phyloP scores from a whole-genome alignment of 1,284 basidiomycete species.

The Volvariella volvacea region DNA sequence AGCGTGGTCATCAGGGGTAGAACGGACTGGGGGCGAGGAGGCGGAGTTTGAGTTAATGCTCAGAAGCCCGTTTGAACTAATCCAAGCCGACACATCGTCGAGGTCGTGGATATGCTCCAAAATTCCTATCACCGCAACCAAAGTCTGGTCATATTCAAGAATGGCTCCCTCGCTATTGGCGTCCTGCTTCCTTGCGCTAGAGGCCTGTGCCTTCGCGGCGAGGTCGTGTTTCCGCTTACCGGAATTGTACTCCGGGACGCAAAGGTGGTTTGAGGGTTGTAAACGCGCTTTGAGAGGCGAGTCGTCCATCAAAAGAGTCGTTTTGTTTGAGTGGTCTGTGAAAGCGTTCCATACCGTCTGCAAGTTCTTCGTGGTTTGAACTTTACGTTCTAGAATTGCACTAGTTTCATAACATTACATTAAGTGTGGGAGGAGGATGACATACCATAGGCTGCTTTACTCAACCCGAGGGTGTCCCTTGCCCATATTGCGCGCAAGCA shows the following conservation, averaged over 20 bases:
- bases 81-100: constrained; percentile 2
- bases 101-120: neutral
- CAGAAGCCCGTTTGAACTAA: neutral
- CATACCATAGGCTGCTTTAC: constrained; percentile 54
- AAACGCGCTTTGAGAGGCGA: constrained; percentile 69
- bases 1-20: no score
- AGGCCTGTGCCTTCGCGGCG: no score
- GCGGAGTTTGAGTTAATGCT: neutral
- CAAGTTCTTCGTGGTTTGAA: constrained; percentile 73
- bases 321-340: constrained; percentile 48
- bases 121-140: constrained; percentile 5
- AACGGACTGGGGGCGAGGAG: no score
- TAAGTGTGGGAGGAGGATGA: constrained; percentile 9
- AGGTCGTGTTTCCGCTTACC: constrained; percentile 41
- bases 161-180: no score
- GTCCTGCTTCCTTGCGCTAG: no score
- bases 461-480: constrained; percentile 67
- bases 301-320: constrained; percentile 80
- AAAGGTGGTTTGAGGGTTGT: constrained; percentile 79
- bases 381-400: constrained; percentile 45
- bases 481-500: constrained; percentile 69
- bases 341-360: constrained; percentile 57
- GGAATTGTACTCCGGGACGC: constrained; percentile 60
- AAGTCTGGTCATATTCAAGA: neutral
- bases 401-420: constrained; percentile 5